Evolutionary conservation across 1,284 basidiomycete genomes (phyloP), one percentile per base, ranked within the genome.

Genomic region (Serendipita sp.): DNA sequence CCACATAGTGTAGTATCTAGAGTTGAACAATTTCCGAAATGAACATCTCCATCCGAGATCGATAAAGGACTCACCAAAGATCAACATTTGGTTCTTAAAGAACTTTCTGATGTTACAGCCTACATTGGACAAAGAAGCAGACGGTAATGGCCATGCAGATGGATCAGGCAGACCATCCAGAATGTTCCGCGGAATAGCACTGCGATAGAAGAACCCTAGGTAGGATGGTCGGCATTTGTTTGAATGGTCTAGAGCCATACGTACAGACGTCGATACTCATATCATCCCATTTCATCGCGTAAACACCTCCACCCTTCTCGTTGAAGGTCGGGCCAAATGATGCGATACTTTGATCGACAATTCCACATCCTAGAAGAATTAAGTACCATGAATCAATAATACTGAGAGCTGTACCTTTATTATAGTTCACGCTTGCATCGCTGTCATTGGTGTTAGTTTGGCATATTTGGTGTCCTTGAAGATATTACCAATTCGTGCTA

Each of bases 261-360:
- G 70, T 63, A 87, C 86, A 89, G 62, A 88, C 76, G 26, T 81
- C 79, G 64, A 89, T 87, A 0, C 83, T 83, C 58, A 78, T 79
- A 64, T 84, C 79, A 67, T 87, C 85, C 86, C 85, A 90, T 66
- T 84, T 83, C 82, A 88, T 88, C 0, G 83, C 87, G 67, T 84
- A 85, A 0, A 87, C 80, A 15, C 87, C 88, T n/a, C 88, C 87
- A 8, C 84, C 85, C 67, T 79, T 79, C 0, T 76, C 75, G 68
- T 88, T 85, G 69, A 89, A 87, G 30, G 78, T 78, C 15, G 82
- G 79, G 0, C 87, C 87, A 70, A 87, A 90, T 0, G 86, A 87
- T 8, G 82, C 82, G 26, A 77, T 76, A 67, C 82, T 85, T 78
- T 82, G 83, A 69, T 89, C 86, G 2, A 76, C 80, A 62, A 88